Conservation (phyloP, 140 eudicot genomes). For the Erigeron philadelphicus region DNA sequence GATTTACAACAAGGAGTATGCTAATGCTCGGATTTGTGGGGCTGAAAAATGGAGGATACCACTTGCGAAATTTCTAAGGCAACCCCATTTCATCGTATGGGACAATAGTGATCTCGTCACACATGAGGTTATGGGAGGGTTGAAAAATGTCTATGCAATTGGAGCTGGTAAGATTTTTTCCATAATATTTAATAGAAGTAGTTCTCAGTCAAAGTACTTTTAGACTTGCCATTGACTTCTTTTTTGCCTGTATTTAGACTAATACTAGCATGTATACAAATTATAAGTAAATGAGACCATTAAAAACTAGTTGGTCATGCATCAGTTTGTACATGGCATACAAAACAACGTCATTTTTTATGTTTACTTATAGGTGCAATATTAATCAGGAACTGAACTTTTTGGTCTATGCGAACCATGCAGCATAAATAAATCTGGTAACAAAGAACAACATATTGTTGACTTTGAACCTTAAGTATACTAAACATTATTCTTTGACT, state of each 20-base stretch:
- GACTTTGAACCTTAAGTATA: neutral
- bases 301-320: slow-evolving; percentile 2
- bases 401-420: too few species aligned
- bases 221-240: neutral
- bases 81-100: slow-evolving; percentile 89
- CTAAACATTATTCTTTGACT: neutral
- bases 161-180: slow-evolving; percentile 62
- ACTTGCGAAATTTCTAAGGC: slow-evolving; percentile 74
- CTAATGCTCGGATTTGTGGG: slow-evolving; percentile 90
- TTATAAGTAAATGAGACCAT: neutral
- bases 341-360: too few species aligned
- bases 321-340: neutral
- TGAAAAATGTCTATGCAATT: slow-evolving; percentile 80
- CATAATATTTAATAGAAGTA: neutral
- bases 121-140: slow-evolving; percentile 95
- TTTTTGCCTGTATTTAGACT: slow-evolving; percentile 2
- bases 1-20: slow-evolving; percentile 86
- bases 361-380: too few species aligned
- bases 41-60: slow-evolving; percentile 67
- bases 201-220: neutral
- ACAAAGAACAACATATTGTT: neutral
- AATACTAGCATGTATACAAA: neutral
- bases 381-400: too few species aligned
- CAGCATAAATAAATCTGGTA: neutral
- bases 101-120: slow-evolving; percentile 85